Conservation (phyloP, 495 filamentous ascomycete genomes). For the Neurospora terricola region DNA sequence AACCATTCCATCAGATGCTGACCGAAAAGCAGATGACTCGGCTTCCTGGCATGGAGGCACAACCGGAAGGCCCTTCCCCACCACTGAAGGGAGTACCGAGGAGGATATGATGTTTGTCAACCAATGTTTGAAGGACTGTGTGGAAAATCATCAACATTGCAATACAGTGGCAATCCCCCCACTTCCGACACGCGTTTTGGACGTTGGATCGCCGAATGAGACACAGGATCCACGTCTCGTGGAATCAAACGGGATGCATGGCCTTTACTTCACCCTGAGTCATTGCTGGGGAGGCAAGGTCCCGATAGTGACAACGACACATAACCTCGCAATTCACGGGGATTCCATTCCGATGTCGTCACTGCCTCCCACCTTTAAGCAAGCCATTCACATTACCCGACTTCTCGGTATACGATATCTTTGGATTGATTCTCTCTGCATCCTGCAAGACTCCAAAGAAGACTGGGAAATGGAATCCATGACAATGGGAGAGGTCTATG, state of each 20-base stretch:
- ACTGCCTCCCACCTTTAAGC: background rate
- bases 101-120: background rate
- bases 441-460: slow-evolving; percentile 24
- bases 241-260: background rate
- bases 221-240: background rate
- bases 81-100: background rate
- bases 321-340: background rate
- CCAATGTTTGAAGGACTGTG: background rate
- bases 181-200: background rate
- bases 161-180: background rate
- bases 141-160: background rate
- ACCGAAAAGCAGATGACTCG: background rate
- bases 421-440: slow-evolving; percentile 22
- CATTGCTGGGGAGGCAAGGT: background rate
- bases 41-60: background rate
- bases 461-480: background rate
- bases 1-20: background rate
- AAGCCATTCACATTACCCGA: background rate
- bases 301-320: background rate
- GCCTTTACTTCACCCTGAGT: background rate
- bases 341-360: background rate
- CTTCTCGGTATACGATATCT: slow-evolving; percentile 13
- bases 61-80: background rate
- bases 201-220: background rate
- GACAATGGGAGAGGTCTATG: background rate